Percentiles rank a stretch among this genome's conserved stretches.
Conservation (phyloP, 1,284 basidiomycete genomes). For the Boletellus sp. region DNA sequence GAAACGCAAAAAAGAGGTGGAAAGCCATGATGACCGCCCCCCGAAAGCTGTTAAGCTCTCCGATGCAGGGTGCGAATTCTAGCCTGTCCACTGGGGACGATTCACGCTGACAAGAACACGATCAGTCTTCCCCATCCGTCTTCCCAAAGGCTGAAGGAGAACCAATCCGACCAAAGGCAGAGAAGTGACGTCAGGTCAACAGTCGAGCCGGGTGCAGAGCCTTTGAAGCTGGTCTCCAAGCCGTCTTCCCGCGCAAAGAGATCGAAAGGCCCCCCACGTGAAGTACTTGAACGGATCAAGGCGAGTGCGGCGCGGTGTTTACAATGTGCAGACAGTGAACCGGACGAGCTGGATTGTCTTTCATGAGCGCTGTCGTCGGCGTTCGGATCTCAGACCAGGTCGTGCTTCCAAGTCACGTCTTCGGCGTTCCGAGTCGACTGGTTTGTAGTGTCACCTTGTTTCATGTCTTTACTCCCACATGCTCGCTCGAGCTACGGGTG, state of each 20-base stretch:
- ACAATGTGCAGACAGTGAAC: conserved; percentile 24
- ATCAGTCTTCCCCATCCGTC: conserved; percentile 14
- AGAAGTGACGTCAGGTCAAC: not conserved
- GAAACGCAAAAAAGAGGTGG: conserved; percentile 24
- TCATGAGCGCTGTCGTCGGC: conserved; percentile 17
- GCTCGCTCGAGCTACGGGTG: no score
- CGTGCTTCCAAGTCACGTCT: not conserved
- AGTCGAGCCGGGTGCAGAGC: not conserved
- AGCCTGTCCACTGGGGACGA: not conserved
- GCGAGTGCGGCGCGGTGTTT: conserved; percentile 17
- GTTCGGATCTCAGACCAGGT: no score
- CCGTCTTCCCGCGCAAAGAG: conserved; percentile 8
- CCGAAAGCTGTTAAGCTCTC: conserved; percentile 19
- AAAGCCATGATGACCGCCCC: conserved; percentile 20
- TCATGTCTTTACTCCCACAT: no score
- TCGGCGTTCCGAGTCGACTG: not conserved
- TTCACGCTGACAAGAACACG: not conserved
- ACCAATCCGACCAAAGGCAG: conserved; percentile 6
- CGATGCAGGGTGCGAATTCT: conserved; percentile 12
- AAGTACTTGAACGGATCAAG: conserved; percentile 32
- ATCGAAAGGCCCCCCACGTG: conserved; percentile 27
- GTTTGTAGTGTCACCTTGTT: no score
- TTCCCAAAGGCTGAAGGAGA: conserved; percentile 28
- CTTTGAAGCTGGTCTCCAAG: conserved; percentile 2
- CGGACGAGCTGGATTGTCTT: conserved; percentile 34